A percentile compares a stretch with the other conserved stretches of the same genome.
phyloP scores from a whole-genome alignment of 129 eudicot genomes.

The Helianthus tuberosus region DNA sequence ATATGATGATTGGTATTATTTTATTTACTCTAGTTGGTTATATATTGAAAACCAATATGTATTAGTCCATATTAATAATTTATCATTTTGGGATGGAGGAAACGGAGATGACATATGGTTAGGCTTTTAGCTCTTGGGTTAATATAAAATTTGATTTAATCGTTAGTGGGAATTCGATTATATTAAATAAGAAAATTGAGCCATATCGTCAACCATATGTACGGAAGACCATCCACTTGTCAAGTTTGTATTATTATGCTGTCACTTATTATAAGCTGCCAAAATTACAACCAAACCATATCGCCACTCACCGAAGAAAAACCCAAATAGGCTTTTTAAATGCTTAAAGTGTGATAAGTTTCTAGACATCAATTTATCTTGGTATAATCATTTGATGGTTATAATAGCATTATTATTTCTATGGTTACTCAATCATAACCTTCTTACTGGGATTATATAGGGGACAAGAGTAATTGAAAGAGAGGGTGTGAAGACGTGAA shows the following conservation, averaged over 20 bases:
- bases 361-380: no score
- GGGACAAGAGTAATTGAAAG: no score
- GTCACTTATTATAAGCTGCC: slow-evolving; percentile 3
- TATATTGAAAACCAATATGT: not conserved
- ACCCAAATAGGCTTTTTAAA: not conserved
- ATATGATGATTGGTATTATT: no score
- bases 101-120: not conserved
- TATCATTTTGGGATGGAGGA: not conserved
- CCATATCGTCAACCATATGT: not conserved
- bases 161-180: not conserved
- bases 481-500: no score
- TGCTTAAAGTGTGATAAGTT: not conserved
- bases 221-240: slow-evolving; percentile 10
- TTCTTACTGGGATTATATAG: no score
- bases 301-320: not conserved
- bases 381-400: no score
- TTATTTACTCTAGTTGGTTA: no score
- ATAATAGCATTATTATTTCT: no score
- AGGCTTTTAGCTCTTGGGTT: not conserved
- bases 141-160: not conserved
- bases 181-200: not conserved
- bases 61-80: not conserved
- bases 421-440: no score
- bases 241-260: not conserved
- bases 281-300: slow-evolving; percentile 9